A percentile compares a stretch with the other conserved stretches of the same genome.
These are phyloP conservation scores for Aaosphaeria arxii DNA, from an alignment of 2,329 filamentous ascomycete genomes.

Conservation along the genomic window DNA sequence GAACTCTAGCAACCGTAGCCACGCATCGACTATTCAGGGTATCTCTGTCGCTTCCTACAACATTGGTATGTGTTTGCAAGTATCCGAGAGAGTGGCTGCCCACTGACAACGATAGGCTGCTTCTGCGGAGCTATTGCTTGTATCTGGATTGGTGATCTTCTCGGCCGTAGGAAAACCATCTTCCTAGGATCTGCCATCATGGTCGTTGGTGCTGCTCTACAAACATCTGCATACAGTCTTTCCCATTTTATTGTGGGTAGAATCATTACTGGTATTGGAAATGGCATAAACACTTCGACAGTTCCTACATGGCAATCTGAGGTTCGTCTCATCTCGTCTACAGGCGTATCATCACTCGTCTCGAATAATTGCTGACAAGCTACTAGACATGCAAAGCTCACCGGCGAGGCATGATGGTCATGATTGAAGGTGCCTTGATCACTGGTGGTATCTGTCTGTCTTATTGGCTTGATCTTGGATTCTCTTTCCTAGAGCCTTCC, in stretches of 20 bases:
- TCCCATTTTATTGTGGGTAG: slow-evolving; percentile 26
- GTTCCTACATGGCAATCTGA: not conserved
- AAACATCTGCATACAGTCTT: slow-evolving; percentile 17
- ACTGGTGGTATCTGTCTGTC: slow-evolving; percentile 15
- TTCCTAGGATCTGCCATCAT: slow-evolving; percentile 22
- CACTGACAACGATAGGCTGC: slow-evolving; percentile 13
- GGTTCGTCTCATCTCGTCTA: too few relatives aligned
- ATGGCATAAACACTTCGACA: slow-evolving; percentile 17
- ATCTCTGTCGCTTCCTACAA: slow-evolving; percentile 13
- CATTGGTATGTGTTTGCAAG: slow-evolving; percentile 1
- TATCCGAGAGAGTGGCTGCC: too few relatives aligned
- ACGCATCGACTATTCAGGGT: slow-evolving; percentile 29
- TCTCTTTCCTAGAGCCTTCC: slow-evolving; percentile 49
- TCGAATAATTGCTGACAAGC: too few relatives aligned
- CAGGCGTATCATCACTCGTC: too few relatives aligned
- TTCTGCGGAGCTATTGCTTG: slow-evolving; percentile 21
- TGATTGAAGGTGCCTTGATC: slow-evolving; percentile 40
- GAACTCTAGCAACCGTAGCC: slow-evolving; percentile 8
- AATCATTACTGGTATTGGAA: slow-evolving; percentile 37
- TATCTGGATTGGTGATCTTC: slow-evolving; percentile 21
- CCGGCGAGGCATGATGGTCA: slow-evolving; percentile 36
- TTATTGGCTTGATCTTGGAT: slow-evolving; percentile 25
- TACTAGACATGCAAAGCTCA: slow-evolving; percentile 37
- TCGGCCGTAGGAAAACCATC: slow-evolving; percentile 23
- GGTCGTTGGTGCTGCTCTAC: slow-evolving; percentile 20